Evolutionary conservation across 257 asterid genomes (phyloP).

Genomic region (Solanum stenotomum): DNA sequence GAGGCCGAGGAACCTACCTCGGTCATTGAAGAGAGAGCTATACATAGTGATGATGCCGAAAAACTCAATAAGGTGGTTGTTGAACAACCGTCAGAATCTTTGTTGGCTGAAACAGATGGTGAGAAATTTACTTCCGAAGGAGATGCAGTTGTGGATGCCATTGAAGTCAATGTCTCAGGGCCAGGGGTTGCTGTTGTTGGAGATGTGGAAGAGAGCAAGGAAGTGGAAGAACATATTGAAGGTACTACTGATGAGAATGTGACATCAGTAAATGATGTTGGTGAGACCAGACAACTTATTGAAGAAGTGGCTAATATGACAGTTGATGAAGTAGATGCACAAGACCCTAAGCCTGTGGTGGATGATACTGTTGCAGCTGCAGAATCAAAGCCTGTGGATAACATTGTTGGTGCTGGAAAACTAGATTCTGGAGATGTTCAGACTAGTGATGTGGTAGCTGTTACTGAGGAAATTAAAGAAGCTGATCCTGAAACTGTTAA

Average conservation of each 20-base stretch:
- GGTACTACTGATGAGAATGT: constrained; percentile 5
- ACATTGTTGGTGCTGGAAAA: constrained; percentile 11
- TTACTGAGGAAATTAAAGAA: neutral
- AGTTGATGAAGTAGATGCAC: constrained; percentile 13
- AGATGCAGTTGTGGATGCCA: constrained; percentile 35
- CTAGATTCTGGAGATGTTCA: neutral
- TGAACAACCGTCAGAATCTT: constrained; percentile 15
- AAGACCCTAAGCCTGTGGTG: constrained; percentile 17
- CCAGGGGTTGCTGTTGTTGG: constrained; percentile 29
- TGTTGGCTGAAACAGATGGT: constrained; percentile 14
- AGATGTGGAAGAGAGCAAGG: constrained; percentile 6
- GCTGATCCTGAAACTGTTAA: neutral
- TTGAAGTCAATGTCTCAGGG: constrained; percentile 27
- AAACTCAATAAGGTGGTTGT: constrained; percentile 15
- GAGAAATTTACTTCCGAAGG: constrained; percentile 20
- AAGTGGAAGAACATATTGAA: constrained; percentile 7
- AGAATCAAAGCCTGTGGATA: constrained; percentile 13
- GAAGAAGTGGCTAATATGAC: constrained; percentile 5
- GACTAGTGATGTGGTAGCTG: neutral
- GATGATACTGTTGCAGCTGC: constrained; percentile 8
- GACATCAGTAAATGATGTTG: constrained; percentile 8
- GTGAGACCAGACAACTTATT: constrained; percentile 14
- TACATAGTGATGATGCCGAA: neutral
- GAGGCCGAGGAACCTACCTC: neutral
- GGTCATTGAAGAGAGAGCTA: neutral